phyloP scores from a whole-genome alignment of 805 yeast genomes.

The Jamesozyma rosinii region DNA sequence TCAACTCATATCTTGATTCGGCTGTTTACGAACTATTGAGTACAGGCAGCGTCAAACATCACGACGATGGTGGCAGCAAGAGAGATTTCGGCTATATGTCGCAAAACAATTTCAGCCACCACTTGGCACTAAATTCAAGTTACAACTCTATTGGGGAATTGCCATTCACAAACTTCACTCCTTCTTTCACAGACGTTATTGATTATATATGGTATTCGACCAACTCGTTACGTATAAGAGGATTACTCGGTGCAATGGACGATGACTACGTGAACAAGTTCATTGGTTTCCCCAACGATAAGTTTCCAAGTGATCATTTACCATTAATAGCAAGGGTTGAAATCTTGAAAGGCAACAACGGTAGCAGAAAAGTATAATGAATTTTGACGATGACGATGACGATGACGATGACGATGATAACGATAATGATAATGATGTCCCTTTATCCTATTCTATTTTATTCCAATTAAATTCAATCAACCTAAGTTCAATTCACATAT shows the following conservation, averaged over 20 bases:
- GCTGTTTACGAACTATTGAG: constrained; percentile 90
- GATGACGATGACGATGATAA: not conserved
- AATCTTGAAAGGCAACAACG: constrained; percentile 41
- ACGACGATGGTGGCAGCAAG: constrained; percentile 71
- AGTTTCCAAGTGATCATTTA: constrained; percentile 90
- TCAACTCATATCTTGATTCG: constrained; percentile 75
- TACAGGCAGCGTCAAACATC: constrained; percentile 69
- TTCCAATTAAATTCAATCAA: not conserved
- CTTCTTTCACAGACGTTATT: constrained; percentile 84
- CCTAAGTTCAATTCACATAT: not conserved
- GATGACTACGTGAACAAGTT: constrained; percentile 62
- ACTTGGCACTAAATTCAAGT: constrained; percentile 73
- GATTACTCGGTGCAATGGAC: constrained; percentile 79
- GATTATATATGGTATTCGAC: constrained; percentile 96
- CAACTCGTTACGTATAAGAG: constrained; percentile 67
- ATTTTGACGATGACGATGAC: not conserved
- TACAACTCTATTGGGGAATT: constrained; percentile 79
- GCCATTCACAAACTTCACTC: constrained; percentile 91
- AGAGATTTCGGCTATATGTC: constrained; percentile 88
- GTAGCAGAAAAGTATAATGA: constrained; percentile 24
- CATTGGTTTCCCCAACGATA: constrained; percentile 89
- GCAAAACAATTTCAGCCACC: constrained; percentile 77
- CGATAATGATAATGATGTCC: not conserved
- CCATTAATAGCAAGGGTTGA: constrained; percentile 76
- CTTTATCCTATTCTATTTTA: not conserved